A percentile compares a stretch with the other conserved stretches of the same genome.
These are phyloP conservation scores for Lactarius psammicola DNA, from an alignment of 768 basidiomycete genomes.

Conservation along the genomic window DNA sequence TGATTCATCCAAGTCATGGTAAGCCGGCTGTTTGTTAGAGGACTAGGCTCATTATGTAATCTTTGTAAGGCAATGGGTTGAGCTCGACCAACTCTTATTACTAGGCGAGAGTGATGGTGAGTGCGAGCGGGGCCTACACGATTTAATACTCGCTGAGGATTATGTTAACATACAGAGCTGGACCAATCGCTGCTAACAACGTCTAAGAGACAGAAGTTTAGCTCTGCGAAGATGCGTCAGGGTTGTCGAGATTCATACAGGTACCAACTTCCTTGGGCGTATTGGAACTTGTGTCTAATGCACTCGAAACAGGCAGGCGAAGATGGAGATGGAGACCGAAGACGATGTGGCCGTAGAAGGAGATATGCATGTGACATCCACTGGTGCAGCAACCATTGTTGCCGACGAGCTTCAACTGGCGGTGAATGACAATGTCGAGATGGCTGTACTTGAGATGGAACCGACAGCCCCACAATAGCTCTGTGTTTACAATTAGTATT, in stretches of 20 bases:
- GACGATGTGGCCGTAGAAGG: conserved; percentile 18
- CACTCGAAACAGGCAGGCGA: conserved; percentile 14
- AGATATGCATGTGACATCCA: neutral
- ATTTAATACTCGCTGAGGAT: neutral
- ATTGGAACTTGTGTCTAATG: neutral
- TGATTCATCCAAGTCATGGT: conserved; percentile 68
- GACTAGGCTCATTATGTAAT: conserved; percentile 3
- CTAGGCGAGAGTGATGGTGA: conserved; percentile 71
- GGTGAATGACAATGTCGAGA: neutral
- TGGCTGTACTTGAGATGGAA: neutral
- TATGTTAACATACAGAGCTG: conserved; percentile 49
- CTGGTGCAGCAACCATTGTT: neutral
- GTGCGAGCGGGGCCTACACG: conserved; percentile 27
- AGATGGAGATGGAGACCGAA: conserved; percentile 27
- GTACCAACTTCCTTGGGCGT: conserved; percentile 35
- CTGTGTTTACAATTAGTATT: neutral
- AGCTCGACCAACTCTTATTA: conserved; percentile 52
- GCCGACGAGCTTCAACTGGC: neutral
- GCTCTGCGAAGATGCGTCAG: conserved; percentile 46
- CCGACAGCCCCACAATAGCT: neutral
- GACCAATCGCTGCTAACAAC: conserved; percentile 61
- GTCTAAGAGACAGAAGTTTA: conserved; percentile 61
- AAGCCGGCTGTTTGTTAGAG: conserved; percentile 26
- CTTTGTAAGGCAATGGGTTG: conserved; percentile 59
- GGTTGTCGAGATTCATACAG: conserved; percentile 62